Percentiles rank a stretch among this genome's conserved stretches.
phyloP scores from a whole-genome alignment of 805 yeast species.

The Ascoidea tarda region DNA sequence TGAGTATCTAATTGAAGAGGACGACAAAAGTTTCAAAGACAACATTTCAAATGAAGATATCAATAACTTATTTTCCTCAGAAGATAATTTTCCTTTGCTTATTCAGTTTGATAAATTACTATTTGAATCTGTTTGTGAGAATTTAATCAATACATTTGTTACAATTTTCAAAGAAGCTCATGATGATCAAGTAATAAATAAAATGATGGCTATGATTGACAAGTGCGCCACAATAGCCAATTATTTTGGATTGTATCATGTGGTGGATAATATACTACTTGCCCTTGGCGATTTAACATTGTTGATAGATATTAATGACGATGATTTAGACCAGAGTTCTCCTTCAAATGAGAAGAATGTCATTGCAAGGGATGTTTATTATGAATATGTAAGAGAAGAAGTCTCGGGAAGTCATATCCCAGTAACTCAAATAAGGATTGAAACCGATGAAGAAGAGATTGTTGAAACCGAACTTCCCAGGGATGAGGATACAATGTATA shows the following conservation, averaged over 20 bases:
- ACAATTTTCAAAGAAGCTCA: slow-evolving; percentile 76
- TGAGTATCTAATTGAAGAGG: not conserved
- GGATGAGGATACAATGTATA: slow-evolving; percentile 11
- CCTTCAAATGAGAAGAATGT: too few species aligned
- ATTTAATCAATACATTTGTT: slow-evolving; percentile 58
- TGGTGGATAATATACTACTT: slow-evolving; percentile 55
- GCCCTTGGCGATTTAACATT: slow-evolving; percentile 58
- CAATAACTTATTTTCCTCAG: not conserved
- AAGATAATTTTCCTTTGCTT: slow-evolving; percentile 14
- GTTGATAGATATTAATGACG: slow-evolving; percentile 30
- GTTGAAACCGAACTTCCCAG: slow-evolving; percentile 5
- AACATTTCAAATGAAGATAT: not conserved
- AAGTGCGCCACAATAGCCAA: slow-evolving; percentile 71
- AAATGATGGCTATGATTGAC: slow-evolving; percentile 80
- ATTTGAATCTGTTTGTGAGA: slow-evolving; percentile 48
- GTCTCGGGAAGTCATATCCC: slow-evolving; percentile 26
- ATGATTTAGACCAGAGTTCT: too few species aligned
- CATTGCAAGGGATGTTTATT: slow-evolving; percentile 10
- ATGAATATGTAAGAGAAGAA: slow-evolving; percentile 14
- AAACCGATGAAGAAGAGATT: slow-evolving; percentile 15
- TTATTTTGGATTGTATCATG: slow-evolving; percentile 36
- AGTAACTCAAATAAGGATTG: slow-evolving; percentile 24
- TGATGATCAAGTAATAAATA: slow-evolving; percentile 78
- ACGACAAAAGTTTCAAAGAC: not conserved
- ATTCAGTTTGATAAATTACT: slow-evolving; percentile 59